These are phyloP conservation scores for Thalassiosira hispida DNA, from an alignment of 352 stramenopile species.

Conservation along the genomic window DNA sequence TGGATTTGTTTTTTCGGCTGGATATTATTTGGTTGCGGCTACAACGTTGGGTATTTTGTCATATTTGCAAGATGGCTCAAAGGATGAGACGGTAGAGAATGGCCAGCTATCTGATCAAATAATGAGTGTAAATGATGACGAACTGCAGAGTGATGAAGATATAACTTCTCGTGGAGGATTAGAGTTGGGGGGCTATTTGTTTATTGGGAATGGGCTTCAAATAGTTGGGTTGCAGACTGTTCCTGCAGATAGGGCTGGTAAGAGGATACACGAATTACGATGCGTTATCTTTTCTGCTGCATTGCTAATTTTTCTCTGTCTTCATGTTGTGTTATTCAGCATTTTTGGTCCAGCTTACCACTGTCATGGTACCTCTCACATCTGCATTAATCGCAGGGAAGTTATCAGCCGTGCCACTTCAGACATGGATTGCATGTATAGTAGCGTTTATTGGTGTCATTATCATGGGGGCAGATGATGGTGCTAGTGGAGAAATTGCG, in stretches of 20 bases:
- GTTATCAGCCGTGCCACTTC: constrained; percentile 41
- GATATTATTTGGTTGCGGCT: constrained; percentile 81
- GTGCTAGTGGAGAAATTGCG: neutral
- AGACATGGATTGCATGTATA: constrained; percentile 73
- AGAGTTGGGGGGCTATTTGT: constrained; percentile 82
- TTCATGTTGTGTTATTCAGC: constrained; percentile 20
- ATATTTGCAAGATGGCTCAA: neutral
- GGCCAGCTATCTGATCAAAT: neutral
- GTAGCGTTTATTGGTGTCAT: constrained; percentile 72
- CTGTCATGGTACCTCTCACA: constrained; percentile 76
- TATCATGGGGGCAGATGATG: constrained; percentile 70
- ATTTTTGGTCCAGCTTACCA: constrained; percentile 78
- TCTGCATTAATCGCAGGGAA: constrained; percentile 59
- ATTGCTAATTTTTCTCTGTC: neutral
- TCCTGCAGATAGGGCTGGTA: constrained; percentile 64
- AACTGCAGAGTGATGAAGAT: constrained; percentile 2
- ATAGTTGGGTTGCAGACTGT: constrained; percentile 79
- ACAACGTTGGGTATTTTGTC: constrained; percentile 37
- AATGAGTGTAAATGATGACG: neutral
- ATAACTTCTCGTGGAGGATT: constrained; percentile 52
- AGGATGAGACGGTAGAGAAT: neutral
- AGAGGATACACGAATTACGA: constrained; percentile 32
- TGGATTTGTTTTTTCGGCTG: constrained; percentile 76
- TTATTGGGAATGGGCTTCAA: constrained; percentile 82
- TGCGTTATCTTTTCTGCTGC: neutral